Evolutionary conservation across 345 rosid genomes (phyloP).

Genomic region (Salix exigua): DNA sequence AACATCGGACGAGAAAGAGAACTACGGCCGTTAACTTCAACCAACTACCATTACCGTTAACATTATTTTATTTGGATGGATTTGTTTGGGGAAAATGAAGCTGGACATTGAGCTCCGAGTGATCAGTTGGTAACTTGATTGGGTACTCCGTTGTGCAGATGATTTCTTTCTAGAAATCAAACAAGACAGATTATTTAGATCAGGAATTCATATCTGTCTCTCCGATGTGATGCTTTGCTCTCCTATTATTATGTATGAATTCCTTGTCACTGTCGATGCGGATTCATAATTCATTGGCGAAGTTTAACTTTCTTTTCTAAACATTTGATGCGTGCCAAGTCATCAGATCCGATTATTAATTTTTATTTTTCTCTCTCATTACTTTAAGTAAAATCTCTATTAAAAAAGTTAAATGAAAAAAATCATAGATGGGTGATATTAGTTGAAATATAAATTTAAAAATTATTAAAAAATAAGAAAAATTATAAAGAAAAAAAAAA

Average conservation of each 20-base stretch:
- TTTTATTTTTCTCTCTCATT: too few species aligned
- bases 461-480: too few species aligned
- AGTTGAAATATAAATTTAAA: too few species aligned
- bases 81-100: background rate
- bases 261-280: background rate
- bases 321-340: too few species aligned
- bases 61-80: background rate
- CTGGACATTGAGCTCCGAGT: too few species aligned
- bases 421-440: too few species aligned
- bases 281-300: constrained; percentile 1
- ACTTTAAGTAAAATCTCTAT: too few species aligned
- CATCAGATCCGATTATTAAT: too few species aligned
- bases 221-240: background rate
- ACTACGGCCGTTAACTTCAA: constrained; percentile 24
- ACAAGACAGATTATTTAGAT: background rate
- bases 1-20: constrained; percentile 76
- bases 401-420: too few species aligned
- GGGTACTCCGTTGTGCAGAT: background rate
- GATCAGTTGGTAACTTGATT: background rate
- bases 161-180: constrained; percentile 17
- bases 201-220: background rate
- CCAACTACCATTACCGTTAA: background rate
- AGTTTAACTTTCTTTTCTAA: too few species aligned
- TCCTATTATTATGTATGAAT: background rate
- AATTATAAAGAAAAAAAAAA: too few species aligned